Evolutionary conservation across 2,329 filamentous ascomycete genomes (phyloP), one percentile per base, ranked within the genome.

Genomic region (Talaromyces albobiverticillius): DNA sequence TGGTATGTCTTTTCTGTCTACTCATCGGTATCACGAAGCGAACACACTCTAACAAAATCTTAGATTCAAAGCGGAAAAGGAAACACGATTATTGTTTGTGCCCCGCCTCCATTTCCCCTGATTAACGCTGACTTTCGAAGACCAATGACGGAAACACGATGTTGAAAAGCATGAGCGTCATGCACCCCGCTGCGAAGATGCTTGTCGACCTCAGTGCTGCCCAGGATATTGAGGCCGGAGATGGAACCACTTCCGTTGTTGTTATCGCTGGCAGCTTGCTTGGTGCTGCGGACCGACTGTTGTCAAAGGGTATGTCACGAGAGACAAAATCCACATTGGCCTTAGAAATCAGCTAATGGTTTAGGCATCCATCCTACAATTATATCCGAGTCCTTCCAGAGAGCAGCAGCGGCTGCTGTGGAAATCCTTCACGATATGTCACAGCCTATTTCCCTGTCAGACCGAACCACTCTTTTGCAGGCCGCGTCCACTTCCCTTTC

Each of bases 141-240:
- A 99, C 94, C 69, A 99, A 99, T 80, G 94, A 99, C 76, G 94
- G 94, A 73, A 95, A 95, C 79, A 99, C 94, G 55, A 99, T 99
- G 93, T 79, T 99, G 69, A 95, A 89, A 79, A 93, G 93, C 80
- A 97, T 99, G 94, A 89, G 90, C 61, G 94, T 99, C 62, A 91
- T 99, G 88, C 94, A 99, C 71, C 94, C 94, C n/a, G 95, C 95
- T 46, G 94, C 94, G 49, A 96, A 96, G 79, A 99, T 99, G 94
- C 82, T 99, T 63, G 94, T 99, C 67, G 92, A 99, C 74, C 83
- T 99, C 59, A 95, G 93, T 66, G 90, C 94, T 62, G 94, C 94
- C 61, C 94, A 99, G 74, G 94, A 99, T 79, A 91, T 99, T 58
- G 94, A 99, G 75, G 94, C 94, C 60, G 94, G 94, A 77, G 94